Conservation (phyloP, 2,329 filamentous ascomycete genomes). For the Thelonectria olida region DNA sequence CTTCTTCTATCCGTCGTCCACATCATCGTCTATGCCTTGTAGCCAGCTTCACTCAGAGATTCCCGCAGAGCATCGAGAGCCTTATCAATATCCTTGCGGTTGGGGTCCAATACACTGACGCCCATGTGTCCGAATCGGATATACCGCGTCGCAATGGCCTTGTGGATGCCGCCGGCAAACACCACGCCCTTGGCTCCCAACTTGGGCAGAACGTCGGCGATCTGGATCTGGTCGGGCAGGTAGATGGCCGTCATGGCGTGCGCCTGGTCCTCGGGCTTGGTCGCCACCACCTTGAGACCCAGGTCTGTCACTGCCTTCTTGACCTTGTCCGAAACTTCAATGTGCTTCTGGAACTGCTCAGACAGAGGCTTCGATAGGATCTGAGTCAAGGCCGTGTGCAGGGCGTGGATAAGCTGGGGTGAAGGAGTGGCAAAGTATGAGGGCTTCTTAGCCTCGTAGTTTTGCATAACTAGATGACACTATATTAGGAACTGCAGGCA, state of each 20-base stretch:
- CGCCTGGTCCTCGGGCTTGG: slow-evolving; percentile 88
- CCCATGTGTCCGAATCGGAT: slow-evolving; percentile 98
- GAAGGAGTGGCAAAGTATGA: slow-evolving; percentile 98
- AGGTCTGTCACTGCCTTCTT: slow-evolving; percentile 84
- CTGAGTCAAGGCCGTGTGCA: slow-evolving; percentile 88
- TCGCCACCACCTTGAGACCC: slow-evolving; percentile 86
- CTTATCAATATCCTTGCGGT: slow-evolving; percentile 82
- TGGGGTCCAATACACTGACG: slow-evolving; percentile 85
- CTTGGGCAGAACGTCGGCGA: slow-evolving; percentile 84
- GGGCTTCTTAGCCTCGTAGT: slow-evolving; percentile 97
- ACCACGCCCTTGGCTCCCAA: slow-evolving; percentile 88
- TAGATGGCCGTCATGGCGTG: slow-evolving; percentile 99
- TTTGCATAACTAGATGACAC: slow-evolving; percentile 82
- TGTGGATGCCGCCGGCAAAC: slow-evolving; percentile 95
- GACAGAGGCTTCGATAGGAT: slow-evolving; percentile 83
- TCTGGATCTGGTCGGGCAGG: slow-evolving; percentile 83
- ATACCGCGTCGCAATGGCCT: slow-evolving; percentile 93
- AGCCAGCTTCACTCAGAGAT: slow-evolving; percentile 78
- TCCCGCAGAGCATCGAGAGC: slow-evolving; percentile 82
- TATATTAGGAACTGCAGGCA: slow-evolving; percentile 24
- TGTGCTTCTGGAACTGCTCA: slow-evolving; percentile 85
- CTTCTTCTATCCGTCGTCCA: slow-evolving; percentile 9
- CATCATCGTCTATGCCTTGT: slow-evolving; percentile 49
- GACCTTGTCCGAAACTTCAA: slow-evolving; percentile 80
- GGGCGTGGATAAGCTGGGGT: slow-evolving; percentile 90